Percentiles rank a stretch among this genome's conserved stretches.
Evolutionary conservation across 768 basidiomycete genomes (phyloP).

Genomic region (Psilocybe sp.): DNA sequence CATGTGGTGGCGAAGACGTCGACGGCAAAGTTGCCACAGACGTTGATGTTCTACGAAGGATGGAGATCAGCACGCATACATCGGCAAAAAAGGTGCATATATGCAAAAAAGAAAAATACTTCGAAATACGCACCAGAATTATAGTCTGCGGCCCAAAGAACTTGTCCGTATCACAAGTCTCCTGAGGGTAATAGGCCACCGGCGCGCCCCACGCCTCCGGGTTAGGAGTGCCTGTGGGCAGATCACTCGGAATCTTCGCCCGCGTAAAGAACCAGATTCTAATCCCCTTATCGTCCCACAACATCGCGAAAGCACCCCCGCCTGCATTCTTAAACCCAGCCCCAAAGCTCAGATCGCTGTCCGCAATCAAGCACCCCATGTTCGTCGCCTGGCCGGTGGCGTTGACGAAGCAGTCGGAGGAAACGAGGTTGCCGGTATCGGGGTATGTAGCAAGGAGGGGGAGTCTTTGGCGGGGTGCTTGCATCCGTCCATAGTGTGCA

Average conservation of each 20-base stretch:
- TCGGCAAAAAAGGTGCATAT: background rate
- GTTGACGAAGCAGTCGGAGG: slow-evolving; percentile 10
- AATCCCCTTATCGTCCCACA: slow-evolving; percentile 12
- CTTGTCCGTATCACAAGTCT: slow-evolving; percentile 6
- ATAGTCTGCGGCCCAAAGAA: slow-evolving; percentile 12
- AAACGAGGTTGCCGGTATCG: slow-evolving; percentile 5
- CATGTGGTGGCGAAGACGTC: slow-evolving; percentile 1
- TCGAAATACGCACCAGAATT: slow-evolving; percentile 1
- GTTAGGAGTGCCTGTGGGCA: slow-evolving; percentile 4
- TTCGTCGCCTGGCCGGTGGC: slow-evolving; percentile 3
- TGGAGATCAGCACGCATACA: background rate
- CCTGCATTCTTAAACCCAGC: slow-evolving; percentile 5
- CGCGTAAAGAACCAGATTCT: slow-evolving; percentile 13
- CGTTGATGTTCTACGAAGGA: slow-evolving; percentile 4
- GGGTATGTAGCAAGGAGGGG: background rate
- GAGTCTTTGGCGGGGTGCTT: background rate
- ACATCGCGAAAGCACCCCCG: slow-evolving; percentile 8
- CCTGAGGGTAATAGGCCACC: slow-evolving; percentile 5
- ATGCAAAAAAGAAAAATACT: too few relatives aligned
- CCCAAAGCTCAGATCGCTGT: slow-evolving; percentile 4
- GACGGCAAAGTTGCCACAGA: slow-evolving; percentile 8
- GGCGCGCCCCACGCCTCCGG: slow-evolving; percentile 7
- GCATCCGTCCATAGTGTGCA: slow-evolving; percentile 9
- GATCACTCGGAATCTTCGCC: slow-evolving; percentile 1
- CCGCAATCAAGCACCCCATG: slow-evolving; percentile 3